Percentiles rank a stretch among this genome's conserved stretches.
Conservation (phyloP, 1,284 basidiomycete species). For the Phaffia rhodozyma region DNA sequence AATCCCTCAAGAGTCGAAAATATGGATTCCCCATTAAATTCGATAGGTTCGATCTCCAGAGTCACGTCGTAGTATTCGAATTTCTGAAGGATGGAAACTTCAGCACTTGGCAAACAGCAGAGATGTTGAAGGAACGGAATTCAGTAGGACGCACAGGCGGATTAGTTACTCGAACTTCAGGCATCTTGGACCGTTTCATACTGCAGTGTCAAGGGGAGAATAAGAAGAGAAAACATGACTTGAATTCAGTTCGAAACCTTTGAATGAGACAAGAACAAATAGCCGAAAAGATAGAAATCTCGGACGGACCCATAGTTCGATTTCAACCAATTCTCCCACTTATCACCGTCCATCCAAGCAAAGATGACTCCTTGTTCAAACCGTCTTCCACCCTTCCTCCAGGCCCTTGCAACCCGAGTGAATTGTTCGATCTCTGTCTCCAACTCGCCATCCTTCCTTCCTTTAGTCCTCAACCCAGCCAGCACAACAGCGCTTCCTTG, state of each 20-base stretch:
- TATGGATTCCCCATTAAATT: conserved; percentile 47
- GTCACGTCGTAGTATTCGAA: conserved; percentile 40
- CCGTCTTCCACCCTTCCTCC: conserved; percentile 40
- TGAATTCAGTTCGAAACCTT: background rate
- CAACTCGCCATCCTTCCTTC: conserved; percentile 31
- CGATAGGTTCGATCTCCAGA: conserved; percentile 56
- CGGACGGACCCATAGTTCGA: conserved; percentile 56
- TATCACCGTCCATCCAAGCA: conserved; percentile 67
- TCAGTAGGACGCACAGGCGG: conserved; percentile 48
- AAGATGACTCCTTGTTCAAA: conserved; percentile 57
- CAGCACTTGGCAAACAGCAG: background rate
- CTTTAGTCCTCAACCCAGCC: conserved; percentile 35
- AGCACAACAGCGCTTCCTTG: conserved; percentile 64
- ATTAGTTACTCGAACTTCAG: conserved; percentile 60
- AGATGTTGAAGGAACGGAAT: background rate
- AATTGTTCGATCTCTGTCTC: conserved; percentile 42
- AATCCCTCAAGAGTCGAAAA: conserved; percentile 61
- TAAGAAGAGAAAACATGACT: background rate
- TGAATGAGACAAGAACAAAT: background rate
- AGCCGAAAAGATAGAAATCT: background rate
- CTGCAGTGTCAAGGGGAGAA: conserved; percentile 29
- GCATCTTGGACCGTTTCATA: conserved; percentile 38
- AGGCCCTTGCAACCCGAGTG: conserved; percentile 48
- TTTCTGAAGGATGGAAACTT: conserved; percentile 15
- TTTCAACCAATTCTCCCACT: conserved; percentile 75